Conservation (phyloP, 2,329 filamentous ascomycete species). For the Neurospora sp. region DNA sequence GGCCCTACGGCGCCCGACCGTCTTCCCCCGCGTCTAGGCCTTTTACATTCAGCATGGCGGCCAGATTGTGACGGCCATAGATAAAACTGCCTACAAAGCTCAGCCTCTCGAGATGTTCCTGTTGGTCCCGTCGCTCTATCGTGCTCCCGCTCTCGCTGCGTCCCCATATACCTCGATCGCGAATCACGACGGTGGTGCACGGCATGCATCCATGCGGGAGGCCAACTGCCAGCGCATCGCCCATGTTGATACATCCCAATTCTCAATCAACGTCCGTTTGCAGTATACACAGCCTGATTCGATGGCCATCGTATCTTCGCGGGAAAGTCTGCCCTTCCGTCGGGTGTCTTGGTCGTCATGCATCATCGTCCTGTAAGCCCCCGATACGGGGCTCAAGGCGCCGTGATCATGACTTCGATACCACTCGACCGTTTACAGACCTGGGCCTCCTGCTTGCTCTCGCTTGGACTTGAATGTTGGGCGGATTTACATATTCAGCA, state of each 20-base stretch:
- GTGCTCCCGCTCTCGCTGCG: neutral
- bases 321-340: neutral
- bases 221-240: neutral
- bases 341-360: neutral
- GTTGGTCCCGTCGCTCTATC: neutral
- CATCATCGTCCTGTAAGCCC: neutral
- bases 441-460: neutral
- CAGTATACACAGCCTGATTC: neutral
- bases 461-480: neutral
- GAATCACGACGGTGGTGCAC: neutral
- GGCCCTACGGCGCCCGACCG: neutral
- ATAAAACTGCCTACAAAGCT: neutral
- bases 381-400: neutral
- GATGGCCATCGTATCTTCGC: neutral
- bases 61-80: neutral
- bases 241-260: neutral
- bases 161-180: neutral
- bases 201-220: neutral
- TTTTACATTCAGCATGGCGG: neutral
- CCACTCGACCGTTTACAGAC: neutral
- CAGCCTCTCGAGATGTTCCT: neutral
- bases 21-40: neutral
- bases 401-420: neutral
- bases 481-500: neutral
- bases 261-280: neutral